Conservation (phyloP, 108 stramenopile genomes). For the Parmales sp. region DNA sequence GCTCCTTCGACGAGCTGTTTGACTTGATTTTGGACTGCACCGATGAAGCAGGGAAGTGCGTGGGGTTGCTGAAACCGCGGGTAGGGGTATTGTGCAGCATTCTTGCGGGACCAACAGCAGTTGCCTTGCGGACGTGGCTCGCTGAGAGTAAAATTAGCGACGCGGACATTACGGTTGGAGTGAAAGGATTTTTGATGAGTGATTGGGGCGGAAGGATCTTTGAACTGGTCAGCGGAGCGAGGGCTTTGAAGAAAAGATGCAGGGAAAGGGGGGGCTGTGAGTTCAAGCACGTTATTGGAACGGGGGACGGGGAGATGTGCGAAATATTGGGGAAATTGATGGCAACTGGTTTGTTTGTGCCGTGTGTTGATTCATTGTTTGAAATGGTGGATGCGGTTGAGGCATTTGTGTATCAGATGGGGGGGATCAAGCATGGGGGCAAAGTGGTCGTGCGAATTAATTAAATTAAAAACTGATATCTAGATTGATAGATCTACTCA, state of each 20-base stretch:
- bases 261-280: neutral
- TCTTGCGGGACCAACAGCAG: neutral
- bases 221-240: conserved; percentile 7
- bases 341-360: neutral
- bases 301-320: conserved; percentile 9
- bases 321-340: neutral
- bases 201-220: conserved; percentile 6
- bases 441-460: neutral
- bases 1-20: conserved; percentile 1
- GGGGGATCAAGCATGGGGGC: neutral
- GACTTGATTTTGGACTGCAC: conserved; percentile 16
- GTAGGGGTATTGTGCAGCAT: conserved; percentile 13
- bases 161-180: neutral
- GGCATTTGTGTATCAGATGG: neutral
- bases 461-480: too few relatives aligned
- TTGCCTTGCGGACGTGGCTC: conserved; percentile 5
- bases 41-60: conserved; percentile 11
- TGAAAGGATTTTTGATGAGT: conserved; percentile 3
- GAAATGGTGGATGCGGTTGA: neutral
- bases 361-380: neutral
- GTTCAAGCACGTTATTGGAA: conserved; percentile 10
- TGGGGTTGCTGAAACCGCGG: neutral
- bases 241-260: conserved; percentile 10
- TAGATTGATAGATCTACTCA: too few relatives aligned
- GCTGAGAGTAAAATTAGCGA: neutral